phyloP scores from a whole-genome alignment of 208 protist species.

The Crithidia bombi region DNA sequence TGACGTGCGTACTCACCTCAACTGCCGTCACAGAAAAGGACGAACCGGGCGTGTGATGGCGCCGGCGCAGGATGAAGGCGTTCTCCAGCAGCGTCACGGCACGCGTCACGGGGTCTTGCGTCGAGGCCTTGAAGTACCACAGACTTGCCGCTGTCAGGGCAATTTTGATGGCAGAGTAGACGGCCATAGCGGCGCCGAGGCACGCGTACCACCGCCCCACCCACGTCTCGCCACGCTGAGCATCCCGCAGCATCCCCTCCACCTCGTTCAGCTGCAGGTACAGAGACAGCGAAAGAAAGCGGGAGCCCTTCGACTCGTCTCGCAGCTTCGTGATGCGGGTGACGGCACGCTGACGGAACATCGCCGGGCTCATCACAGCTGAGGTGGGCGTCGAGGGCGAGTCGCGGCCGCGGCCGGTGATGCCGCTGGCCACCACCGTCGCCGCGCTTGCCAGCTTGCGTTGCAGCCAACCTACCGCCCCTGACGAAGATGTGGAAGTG shows the following conservation, averaged over 20 bases:
- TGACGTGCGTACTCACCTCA: conserved; percentile 36
- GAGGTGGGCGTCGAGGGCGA: conserved; percentile 9
- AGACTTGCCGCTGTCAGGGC: conserved; percentile 54
- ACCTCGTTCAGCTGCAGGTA: conserved; percentile 76
- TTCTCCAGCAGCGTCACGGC: conserved; percentile 53
- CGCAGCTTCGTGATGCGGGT: conserved; percentile 37
- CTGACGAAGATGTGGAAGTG: neutral
- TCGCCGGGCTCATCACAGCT: conserved; percentile 25
- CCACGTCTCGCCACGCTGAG: conserved; percentile 50
- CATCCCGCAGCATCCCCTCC: conserved; percentile 53
- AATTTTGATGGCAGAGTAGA: conserved; percentile 62
- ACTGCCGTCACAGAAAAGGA: conserved; percentile 38
- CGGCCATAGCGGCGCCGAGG: conserved; percentile 49
- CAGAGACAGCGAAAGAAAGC: conserved; percentile 57
- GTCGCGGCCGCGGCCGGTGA: neutral
- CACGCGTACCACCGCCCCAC: conserved; percentile 55
- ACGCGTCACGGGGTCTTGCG: conserved; percentile 64
- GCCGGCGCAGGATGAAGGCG: conserved; percentile 33
- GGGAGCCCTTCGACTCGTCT: conserved; percentile 54
- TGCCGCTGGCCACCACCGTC: conserved; percentile 6
- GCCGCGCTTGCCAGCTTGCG: conserved; percentile 24
- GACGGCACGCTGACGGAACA: conserved; percentile 26
- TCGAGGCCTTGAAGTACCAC: conserved; percentile 32
- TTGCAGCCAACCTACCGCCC: conserved; percentile 24
- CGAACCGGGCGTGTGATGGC: neutral